These are phyloP conservation scores for Aureobasidium sp. DNA, from an alignment of 2,329 filamentous ascomycete genomes.

Conservation along the genomic window DNA sequence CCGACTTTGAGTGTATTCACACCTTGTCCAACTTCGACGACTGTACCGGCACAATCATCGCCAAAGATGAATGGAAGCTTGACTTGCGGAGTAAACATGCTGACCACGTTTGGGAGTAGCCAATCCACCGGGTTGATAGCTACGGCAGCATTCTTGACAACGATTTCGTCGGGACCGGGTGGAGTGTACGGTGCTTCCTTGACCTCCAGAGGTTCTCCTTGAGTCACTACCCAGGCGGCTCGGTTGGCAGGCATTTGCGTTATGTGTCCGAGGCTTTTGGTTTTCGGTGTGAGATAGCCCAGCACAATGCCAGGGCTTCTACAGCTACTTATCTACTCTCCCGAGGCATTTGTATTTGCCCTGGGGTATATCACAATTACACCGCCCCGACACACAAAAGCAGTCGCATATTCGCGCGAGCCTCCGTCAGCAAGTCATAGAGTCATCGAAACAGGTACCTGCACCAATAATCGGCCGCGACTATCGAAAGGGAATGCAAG, in stretches of 20 bases:
- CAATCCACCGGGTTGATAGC: constrained; percentile 34
- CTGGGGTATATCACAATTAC: not conserved
- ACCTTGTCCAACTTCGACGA: constrained; percentile 27
- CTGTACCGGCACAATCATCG: constrained; percentile 22
- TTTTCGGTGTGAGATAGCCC: not conserved
- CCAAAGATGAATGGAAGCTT: constrained; percentile 24
- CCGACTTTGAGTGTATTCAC: constrained; percentile 29
- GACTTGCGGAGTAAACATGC: constrained; percentile 15
- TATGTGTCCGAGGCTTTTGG: not conserved
- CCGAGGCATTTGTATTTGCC: not conserved
- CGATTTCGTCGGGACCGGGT: constrained; percentile 23
- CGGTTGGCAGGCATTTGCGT: constrained; percentile 16
- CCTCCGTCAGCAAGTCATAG: not conserved
- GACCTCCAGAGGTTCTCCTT: constrained; percentile 18
- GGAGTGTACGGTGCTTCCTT: constrained; percentile 17
- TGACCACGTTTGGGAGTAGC: constrained; percentile 23
- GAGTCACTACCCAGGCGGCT: constrained; percentile 18
- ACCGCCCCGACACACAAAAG: not conserved
- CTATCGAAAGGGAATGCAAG: not conserved
- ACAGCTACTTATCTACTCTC: not conserved
- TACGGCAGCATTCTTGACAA: constrained; percentile 29
- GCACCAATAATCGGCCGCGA: not conserved
- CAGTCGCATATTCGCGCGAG: not conserved
- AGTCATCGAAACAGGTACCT: not conserved
- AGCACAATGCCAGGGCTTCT: not conserved